Conservation (phyloP, 2,329 filamentous ascomycete species). For the Alternaria hordeiaustralica region DNA sequence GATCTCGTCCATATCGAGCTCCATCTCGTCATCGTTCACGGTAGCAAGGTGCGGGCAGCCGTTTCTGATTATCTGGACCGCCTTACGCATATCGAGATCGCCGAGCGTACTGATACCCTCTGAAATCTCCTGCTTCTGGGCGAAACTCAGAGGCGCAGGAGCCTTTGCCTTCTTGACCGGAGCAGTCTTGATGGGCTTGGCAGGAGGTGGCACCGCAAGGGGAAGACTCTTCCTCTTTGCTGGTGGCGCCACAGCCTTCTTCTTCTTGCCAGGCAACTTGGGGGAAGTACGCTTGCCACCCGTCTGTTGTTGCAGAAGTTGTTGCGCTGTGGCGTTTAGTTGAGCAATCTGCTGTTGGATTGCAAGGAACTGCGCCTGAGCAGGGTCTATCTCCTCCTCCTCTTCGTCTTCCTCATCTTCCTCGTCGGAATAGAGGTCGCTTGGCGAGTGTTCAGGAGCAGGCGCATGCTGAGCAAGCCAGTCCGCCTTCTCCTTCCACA, state of each 20-base stretch:
- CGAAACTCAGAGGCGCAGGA: constrained; percentile 70
- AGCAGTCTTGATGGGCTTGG: constrained; percentile 53
- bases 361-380: constrained; percentile 54
- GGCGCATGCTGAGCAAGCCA: constrained; percentile 81
- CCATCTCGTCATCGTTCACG: constrained; percentile 64
- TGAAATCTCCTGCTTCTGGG: constrained; percentile 91
- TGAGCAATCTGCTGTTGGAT: constrained; percentile 73
- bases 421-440: constrained; percentile 60
- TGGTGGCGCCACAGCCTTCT: constrained; percentile 40
- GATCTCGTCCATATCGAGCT: constrained; percentile 70
- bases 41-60: constrained; percentile 73
- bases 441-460: constrained; percentile 69
- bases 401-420: constrained; percentile 75
- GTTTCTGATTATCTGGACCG: constrained; percentile 87
- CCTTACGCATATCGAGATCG: constrained; percentile 76
- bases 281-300: constrained; percentile 62
- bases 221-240: constrained; percentile 38
- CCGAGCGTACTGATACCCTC: constrained; percentile 83
- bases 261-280: constrained; percentile 55
- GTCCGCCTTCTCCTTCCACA: constrained; percentile 79
- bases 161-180: constrained; percentile 56
- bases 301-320: constrained; percentile 47
- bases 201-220: constrained; percentile 37
- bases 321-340: constrained; percentile 69
- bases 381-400: constrained; percentile 57